Evolutionary conservation across 306 rosid genomes (phyloP), one percentile per base, ranked within the genome.

Genomic region (Geum urbanum): DNA sequence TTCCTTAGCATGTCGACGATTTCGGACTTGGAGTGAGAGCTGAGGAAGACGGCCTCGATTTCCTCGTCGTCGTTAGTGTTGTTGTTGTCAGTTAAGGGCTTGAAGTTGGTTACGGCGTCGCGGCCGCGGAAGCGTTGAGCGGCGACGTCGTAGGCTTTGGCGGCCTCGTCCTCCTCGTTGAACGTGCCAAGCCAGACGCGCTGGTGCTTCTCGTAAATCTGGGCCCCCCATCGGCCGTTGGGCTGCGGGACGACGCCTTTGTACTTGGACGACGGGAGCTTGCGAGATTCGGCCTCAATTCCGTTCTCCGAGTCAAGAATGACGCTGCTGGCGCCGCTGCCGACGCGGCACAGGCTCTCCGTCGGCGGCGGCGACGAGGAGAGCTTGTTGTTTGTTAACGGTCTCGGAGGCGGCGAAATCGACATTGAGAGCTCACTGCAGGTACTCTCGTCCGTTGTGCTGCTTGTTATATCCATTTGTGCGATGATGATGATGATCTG

Each of bases 231-330:
- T 0, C 99, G 97, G 4, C 99, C 96, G 73, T 94, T 94, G 3
- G 99, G 99, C 66, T 94, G 99, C 0, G 99, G 99, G n/a, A 94
- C 99, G 1, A 94, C 99, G 5, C 99, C 99, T 68, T 94, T 94
- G 86, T 81, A 91, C 46, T 85, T 88, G 1, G 99, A 94, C 0
- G 99, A 94, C 0, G 95, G 97, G 0, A 94, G 91, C 46, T 94
- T 94, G 4, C 97, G 64, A 0, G 99, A 94, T 75, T 94, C 97
- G 0, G 88, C 96, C 44, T 90, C 96, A 39, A 74, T 74, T n/a
- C 83, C 83, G 40, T 67, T 48, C 1, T 86, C 92, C 1, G 90
- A 51, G 67, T 86, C 95, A 0, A 91, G 64, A 44, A 86, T 48
- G 0, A 87, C 76, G 77, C 99, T 94, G 4, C 99, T 91, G 3